Base-by-base conservation (phyloP, 345 rosid species). In the Reutealis trisperma region DNA sequence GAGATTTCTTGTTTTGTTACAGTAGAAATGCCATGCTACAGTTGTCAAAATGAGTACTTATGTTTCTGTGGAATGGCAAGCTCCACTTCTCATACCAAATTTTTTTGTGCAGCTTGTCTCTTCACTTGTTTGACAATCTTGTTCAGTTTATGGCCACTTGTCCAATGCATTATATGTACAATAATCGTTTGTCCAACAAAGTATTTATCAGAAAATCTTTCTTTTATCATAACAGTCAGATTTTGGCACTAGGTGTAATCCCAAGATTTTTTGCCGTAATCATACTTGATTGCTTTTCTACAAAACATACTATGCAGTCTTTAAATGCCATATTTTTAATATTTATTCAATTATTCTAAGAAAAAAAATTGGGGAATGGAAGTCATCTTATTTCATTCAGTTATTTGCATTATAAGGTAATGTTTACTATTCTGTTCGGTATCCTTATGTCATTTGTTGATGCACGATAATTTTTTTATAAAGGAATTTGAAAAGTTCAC, bases 401-500 rank as follows among this genome's bases (percentile, higher is more conserved):
- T 72, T 11, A 37, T 66, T 14, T 68, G 18, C 19, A 12, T 70
- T 25, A 70, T 0, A 32, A 57, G 63, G 32, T 41, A 55, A 13
- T 18, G 12, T 18, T 8, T 66, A 21, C 52, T 37, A 9, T 16
- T 22, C 32, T 14, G 14, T 14, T 55, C 41, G 15, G 63, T 32
- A 30, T n/a, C 37, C 49, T 63, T 2, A 9, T 63, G 19, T 65
- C n/a, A 47, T 27, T 59, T 68, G 24, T 47, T 30, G 32, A 57
- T 57, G 15, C 71, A 22, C 25, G 41, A 27, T 4, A 34, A 34
- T 24, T 0, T 68, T 84, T 71, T 47, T 18, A 14, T 24, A 32
- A 72, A 70, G 90, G 82, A 83, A 82, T 70, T 79, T 74, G 70
- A 80, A 85, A 55, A 84, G 84, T 30, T 60, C 63, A 68, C 70